phyloP scores from a whole-genome alignment of 225 moss, liverwort and hornwort species.

The Bryum argenteum region DNA sequence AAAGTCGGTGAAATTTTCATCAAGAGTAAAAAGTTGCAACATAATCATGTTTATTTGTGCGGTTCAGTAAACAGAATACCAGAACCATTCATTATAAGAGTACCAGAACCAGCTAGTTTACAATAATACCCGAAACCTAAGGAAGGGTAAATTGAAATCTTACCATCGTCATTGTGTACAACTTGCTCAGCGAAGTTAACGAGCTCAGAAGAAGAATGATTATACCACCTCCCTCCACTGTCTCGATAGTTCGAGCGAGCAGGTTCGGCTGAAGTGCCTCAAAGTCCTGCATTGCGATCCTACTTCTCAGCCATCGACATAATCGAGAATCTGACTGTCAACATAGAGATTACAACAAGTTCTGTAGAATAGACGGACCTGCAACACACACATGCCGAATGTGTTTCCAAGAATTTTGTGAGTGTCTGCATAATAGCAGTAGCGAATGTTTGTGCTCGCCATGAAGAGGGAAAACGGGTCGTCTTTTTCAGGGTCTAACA shows the following conservation, averaged over 20 bases:
- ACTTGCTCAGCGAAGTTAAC: constrained; percentile 81
- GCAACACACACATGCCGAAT: constrained; percentile 98
- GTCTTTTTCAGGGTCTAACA: constrained; percentile 92
- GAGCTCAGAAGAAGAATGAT: constrained; percentile 84
- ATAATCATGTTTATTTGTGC: too few relatives aligned
- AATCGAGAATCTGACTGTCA: constrained; percentile 5
- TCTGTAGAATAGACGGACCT: constrained; percentile 51
- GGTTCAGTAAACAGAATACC: too few relatives aligned
- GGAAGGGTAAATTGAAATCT: too few relatives aligned
- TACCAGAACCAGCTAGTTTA: too few relatives aligned
- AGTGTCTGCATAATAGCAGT: constrained; percentile 96
- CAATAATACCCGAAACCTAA: too few relatives aligned
- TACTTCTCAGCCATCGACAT: constrained; percentile 35
- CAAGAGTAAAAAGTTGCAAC: too few relatives aligned
- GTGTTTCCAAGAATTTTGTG: constrained; percentile 94
- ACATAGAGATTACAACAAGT: background rate
- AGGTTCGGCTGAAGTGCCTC: constrained; percentile 95
- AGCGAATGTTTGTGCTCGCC: constrained; percentile 91
- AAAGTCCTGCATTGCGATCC: constrained; percentile 76
- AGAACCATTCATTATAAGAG: too few relatives aligned
- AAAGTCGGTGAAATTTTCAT: too few relatives aligned
- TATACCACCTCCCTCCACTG: constrained; percentile 96
- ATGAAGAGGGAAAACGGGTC: constrained; percentile 94
- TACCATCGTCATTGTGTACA: constrained; percentile 92
- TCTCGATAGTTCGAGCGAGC: constrained; percentile 90